phyloP scores from a whole-genome alignment of 2,329 filamentous ascomycete species.

The Aureobasidium mangrovei region DNA sequence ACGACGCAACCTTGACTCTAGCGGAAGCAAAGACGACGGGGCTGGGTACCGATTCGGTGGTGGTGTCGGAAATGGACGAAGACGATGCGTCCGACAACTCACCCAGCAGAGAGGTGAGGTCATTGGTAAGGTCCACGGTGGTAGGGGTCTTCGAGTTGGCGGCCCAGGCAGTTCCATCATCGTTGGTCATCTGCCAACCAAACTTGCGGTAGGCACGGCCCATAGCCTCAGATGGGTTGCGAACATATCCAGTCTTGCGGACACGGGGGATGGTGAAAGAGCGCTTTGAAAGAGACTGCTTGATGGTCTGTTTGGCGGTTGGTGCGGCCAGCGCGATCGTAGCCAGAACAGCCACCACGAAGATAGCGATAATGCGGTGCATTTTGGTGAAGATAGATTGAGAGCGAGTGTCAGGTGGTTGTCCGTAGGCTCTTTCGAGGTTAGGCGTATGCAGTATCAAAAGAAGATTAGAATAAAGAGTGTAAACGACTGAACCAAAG shows the following conservation, averaged over 20 bases:
- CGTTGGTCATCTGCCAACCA: constrained; percentile 26
- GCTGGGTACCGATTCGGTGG: not conserved
- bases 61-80: not conserved
- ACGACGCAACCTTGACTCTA: not conserved
- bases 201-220: constrained; percentile 61
- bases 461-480: not conserved
- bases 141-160: not conserved
- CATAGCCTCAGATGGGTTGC: constrained; percentile 53
- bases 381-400: not conserved
- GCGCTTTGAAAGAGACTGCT: constrained; percentile 36
- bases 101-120: not conserved
- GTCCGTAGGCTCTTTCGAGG: not conserved
- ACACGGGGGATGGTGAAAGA: constrained; percentile 56
- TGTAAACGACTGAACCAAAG: constrained; percentile 3
- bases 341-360: constrained; percentile 25
- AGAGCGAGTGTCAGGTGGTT: not conserved
- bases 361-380: not conserved
- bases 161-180: constrained; percentile 4
- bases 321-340: constrained; percentile 41
- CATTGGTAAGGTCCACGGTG: not conserved
- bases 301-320: constrained; percentile 23
- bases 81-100: not conserved
- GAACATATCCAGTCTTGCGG: constrained; percentile 45
- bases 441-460: not conserved
- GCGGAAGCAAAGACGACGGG: not conserved